Evolutionary conservation across 2,329 filamentous ascomycete species (phyloP).

Genomic region (Aureobasidium pullulans): DNA sequence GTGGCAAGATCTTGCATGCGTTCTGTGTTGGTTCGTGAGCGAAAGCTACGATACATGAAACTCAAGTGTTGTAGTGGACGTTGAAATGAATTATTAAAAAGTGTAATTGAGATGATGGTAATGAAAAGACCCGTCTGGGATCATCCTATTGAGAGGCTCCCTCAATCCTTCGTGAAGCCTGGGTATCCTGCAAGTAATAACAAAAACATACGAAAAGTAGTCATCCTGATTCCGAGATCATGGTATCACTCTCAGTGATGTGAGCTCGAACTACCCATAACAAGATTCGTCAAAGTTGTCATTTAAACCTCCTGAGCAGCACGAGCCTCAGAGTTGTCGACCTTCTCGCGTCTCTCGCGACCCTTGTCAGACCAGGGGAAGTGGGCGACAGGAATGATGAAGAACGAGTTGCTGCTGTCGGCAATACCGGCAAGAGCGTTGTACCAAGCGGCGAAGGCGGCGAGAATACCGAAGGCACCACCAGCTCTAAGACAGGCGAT

Average conservation of each 20-base stretch:
- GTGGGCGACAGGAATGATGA: conserved; percentile 84
- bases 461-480: conserved; percentile 46
- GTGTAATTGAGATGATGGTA: not conserved
- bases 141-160: not conserved
- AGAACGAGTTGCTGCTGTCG: conserved; percentile 64
- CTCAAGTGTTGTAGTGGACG: too few relatives aligned
- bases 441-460: conserved; percentile 49
- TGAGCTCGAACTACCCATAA: not conserved
- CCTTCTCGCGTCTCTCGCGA: conserved; percentile 47
- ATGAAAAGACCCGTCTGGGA: not conserved
- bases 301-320: conserved; percentile 21
- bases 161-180: conserved; percentile 10
- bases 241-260: not conserved
- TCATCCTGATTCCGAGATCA: not conserved
- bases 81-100: not conserved
- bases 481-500: conserved; percentile 42
- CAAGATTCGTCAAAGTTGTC: not conserved
- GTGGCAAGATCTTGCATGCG: not conserved
- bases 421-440: conserved; percentile 49
- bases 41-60: too few relatives aligned
- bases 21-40: too few relatives aligned
- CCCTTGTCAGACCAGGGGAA: conserved; percentile 89
- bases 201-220: conserved; percentile 11
- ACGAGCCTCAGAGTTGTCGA: conserved; percentile 36
- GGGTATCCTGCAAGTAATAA: conserved; percentile 14